Conservation (phyloP, 805 yeast genomes). For the Teunomyces barrocoloradensis region DNA sequence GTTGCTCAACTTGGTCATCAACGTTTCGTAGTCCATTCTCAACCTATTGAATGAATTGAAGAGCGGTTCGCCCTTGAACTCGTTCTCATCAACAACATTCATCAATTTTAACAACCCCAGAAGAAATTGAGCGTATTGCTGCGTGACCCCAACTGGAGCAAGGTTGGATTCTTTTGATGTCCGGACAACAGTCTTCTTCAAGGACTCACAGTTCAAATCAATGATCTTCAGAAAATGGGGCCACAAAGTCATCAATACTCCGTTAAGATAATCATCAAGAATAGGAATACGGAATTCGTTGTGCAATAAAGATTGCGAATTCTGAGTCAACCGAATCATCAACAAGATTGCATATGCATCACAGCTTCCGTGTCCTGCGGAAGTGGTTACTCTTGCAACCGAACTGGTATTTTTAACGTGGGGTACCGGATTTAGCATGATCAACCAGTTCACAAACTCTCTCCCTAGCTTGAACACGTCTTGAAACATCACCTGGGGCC, state of each 20-base stretch:
- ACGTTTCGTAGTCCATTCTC: conserved; percentile 76
- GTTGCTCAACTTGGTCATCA: conserved; percentile 66
- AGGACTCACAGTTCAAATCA: conserved; percentile 72
- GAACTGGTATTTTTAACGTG: conserved; percentile 14
- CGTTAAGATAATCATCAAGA: conserved; percentile 65
- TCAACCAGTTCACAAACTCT: conserved; percentile 47
- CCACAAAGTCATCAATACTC: conserved; percentile 72
- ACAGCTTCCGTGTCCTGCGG: conserved; percentile 34
- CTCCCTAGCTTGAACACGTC: conserved; percentile 39
- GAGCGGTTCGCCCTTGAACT: conserved; percentile 62
- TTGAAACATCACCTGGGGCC: conserved; percentile 39
- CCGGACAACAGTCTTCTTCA: conserved; percentile 50
- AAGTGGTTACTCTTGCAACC: conserved; percentile 11
- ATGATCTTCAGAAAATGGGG: conserved; percentile 77
- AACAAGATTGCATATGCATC: conserved; percentile 81
- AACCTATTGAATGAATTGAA: conserved; percentile 65
- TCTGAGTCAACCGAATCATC: conserved; percentile 68
- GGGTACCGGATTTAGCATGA: conserved; percentile 37
- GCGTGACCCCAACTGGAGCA: conserved; percentile 62
- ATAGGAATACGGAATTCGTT: conserved; percentile 65
- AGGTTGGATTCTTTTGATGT: conserved; percentile 22
- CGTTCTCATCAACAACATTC: conserved; percentile 19
- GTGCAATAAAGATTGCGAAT: conserved; percentile 62
- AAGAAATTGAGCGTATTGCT: conserved; percentile 71
- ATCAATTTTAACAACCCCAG: conserved; percentile 64